A percentile compares a stretch with the other conserved stretches of the same genome.
These are phyloP conservation scores for Trichoderma simmonsii DNA, from an alignment of 2,329 filamentous ascomycete genomes.

Conservation along the genomic window DNA sequence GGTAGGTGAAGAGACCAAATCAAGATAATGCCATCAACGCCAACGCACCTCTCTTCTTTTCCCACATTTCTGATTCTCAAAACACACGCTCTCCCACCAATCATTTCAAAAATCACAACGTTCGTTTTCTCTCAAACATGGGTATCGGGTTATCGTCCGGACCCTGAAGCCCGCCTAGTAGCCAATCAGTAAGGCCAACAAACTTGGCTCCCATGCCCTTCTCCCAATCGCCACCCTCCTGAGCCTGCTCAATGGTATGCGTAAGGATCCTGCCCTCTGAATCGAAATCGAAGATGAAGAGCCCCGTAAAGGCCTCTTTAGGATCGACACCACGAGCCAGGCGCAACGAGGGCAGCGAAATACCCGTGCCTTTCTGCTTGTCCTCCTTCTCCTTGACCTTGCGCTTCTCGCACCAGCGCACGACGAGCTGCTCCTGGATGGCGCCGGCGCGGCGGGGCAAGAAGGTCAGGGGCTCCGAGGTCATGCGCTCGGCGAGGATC, in stretches of 20 bases:
- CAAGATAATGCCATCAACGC: neutral
- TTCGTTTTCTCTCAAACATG: conserved; percentile 34
- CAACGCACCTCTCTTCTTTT: neutral
- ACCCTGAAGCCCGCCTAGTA: conserved; percentile 68
- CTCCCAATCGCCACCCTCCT: conserved; percentile 81
- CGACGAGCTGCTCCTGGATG: conserved; percentile 75
- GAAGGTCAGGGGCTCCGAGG: conserved; percentile 53
- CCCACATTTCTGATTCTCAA: neutral
- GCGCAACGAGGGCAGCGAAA: conserved; percentile 41
- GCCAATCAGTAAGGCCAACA: conserved; percentile 90
- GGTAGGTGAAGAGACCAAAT: neutral
- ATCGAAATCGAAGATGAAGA: conserved; percentile 97
- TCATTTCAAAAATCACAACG: conserved; percentile 8
- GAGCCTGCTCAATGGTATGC: conserved; percentile 92
- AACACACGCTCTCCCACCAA: neutral
- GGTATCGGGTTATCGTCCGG: conserved; percentile 34
- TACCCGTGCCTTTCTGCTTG: conserved; percentile 42
- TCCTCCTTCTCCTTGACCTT: conserved; percentile 19
- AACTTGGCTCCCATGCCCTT: conserved; percentile 76
- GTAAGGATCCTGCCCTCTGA: conserved; percentile 75
- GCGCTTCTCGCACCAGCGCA: conserved; percentile 70
- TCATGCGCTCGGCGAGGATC: conserved; percentile 87
- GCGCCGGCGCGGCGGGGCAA: conserved; percentile 51
- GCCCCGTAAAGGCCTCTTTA: conserved; percentile 76
- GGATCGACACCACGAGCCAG: conserved; percentile 43